Evolutionary conservation across 257 asterid species (phyloP), one percentile per base, ranked within the genome.

Genomic region (Catharanthus roseus): DNA sequence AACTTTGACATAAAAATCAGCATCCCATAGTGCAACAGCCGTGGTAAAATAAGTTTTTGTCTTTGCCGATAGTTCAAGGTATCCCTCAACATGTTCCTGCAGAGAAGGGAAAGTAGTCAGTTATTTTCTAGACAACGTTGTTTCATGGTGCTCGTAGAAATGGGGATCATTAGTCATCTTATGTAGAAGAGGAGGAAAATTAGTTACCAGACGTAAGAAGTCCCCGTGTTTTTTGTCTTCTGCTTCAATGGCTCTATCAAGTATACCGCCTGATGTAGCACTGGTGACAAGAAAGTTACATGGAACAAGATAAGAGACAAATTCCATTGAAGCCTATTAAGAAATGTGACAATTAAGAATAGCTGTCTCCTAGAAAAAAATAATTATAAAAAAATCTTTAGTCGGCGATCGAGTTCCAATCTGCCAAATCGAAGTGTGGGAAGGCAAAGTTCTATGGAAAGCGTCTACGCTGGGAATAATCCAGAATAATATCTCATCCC

Each of bases 191-290:
- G 39, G 65, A 24, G 45, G 34, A 38, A 50, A 31, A 50, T 67
- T 63, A 11, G 31, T 68, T 86, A 91, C 97, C 93, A 89, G 87
- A 83, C 97, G 86, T 83, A 89, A 72, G 77, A 91, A 82, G 75
- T 91, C 96, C 65, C 96, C 96, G 3, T 91, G 93, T 76, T 89
- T 89, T 82, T 79, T 84, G 53, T 91, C 96, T 79, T 91, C 95
- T 71, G 96, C 97, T 83, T 89, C 95, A 61, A 91, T 89, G 60
- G 97, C 96, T 81, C 97, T 79, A 75, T 91, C 96, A 70, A 91
- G 97, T 81, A 91, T 89, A 77, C 97, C 97, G 72, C 96, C 97
- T 6, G 97, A 77, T 53, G 95, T 87, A 66, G 96, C 91, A 81
- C 97, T 91, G 82, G 44, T 36, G 55, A 72, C 50, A 6, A 47